phyloP scores from a whole-genome alignment of 495 filamentous ascomycete species.

The Ascobolus immersus region DNA sequence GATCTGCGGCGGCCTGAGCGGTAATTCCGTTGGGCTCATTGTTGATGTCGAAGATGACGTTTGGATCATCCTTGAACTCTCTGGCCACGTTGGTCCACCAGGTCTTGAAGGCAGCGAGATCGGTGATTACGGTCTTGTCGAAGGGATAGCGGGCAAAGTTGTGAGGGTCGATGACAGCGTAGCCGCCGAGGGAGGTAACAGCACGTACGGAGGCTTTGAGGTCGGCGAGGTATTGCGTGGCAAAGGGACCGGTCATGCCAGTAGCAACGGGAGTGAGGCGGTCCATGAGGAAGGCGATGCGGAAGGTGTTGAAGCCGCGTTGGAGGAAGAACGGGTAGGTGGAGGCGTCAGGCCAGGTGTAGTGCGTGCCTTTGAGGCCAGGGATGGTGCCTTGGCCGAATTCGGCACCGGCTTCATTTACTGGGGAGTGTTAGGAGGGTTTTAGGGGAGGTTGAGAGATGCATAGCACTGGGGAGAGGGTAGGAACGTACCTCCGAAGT shows the following conservation, averaged over 20 bases:
- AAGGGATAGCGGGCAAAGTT: too few species aligned
- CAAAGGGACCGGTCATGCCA: conserved; percentile 14
- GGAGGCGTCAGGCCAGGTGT: conserved; percentile 40
- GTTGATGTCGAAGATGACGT: conserved; percentile 44
- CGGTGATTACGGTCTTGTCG: conserved; percentile 37
- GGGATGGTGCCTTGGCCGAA: conserved; percentile 27
- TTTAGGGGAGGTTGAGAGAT: too few species aligned
- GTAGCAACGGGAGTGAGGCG: conserved; percentile 22
- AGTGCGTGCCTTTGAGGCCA: conserved; percentile 30
- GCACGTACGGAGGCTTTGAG: conserved; percentile 32
- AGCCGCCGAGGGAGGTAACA: conserved; percentile 36
- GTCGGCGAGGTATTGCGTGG: conserved; percentile 25
- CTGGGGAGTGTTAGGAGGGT: too few species aligned
- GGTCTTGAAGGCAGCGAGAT: conserved; percentile 29
- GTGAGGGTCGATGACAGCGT: conserved; percentile 43
- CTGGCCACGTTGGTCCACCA: conserved; percentile 39
- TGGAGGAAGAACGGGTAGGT: conserved; percentile 30
- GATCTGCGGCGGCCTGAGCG: conserved; percentile 36
- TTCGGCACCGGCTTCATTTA: conserved; percentile 31
- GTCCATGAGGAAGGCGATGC: conserved; percentile 44
- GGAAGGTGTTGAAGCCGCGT: conserved; percentile 45
- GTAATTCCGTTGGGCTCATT: conserved; percentile 57
- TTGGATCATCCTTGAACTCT: conserved; percentile 31
- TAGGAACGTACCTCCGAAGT: too few species aligned
- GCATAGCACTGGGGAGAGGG: too few species aligned